Conservation (phyloP, 2,329 filamentous ascomycete genomes). For the Aspergillus pseudonomiae region DNA sequence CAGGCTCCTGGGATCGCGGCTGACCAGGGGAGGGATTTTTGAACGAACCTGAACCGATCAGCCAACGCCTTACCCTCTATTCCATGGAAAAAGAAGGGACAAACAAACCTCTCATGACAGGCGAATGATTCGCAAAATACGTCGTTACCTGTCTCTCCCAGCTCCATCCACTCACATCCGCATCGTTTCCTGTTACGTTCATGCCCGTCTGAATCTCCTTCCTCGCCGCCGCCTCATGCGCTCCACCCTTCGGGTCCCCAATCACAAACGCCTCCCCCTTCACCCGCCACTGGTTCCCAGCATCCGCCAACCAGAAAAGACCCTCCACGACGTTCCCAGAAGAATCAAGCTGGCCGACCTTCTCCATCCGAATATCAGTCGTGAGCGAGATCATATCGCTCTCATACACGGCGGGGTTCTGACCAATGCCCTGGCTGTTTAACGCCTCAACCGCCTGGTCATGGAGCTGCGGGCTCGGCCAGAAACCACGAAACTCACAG, state of each 20-base stretch:
- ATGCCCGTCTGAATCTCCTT: conserved; percentile 62
- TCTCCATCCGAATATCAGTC: conserved; percentile 86
- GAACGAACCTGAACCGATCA: conserved; percentile 60
- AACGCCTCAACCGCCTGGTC: conserved; percentile 74
- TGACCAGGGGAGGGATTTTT: conserved; percentile 71
- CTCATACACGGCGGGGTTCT: conserved; percentile 71
- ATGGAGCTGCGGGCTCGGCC: conserved; percentile 65
- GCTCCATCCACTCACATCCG: conserved; percentile 63
- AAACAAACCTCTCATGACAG: conserved; percentile 69
- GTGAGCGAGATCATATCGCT: conserved; percentile 82
- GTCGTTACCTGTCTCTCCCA: conserved; percentile 80
- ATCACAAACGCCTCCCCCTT: conserved; percentile 76
- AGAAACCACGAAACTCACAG: conserved; percentile 86
- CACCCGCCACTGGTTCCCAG: conserved; percentile 80
- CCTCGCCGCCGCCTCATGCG: conserved; percentile 52
- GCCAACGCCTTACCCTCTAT: neutral
- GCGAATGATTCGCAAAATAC: conserved; percentile 87
- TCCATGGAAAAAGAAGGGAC: neutral
- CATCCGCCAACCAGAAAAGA: conserved; percentile 75
- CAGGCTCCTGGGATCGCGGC: conserved; percentile 57
- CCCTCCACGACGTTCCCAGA: conserved; percentile 75
- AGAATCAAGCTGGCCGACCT: conserved; percentile 71
- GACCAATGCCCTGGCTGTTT: conserved; percentile 36
- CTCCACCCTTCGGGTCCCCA: conserved; percentile 65
- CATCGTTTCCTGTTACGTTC: conserved; percentile 45